phyloP scores from a whole-genome alignment of 176 grass and related monocot genomes.

The Musa schizocarpa region DNA sequence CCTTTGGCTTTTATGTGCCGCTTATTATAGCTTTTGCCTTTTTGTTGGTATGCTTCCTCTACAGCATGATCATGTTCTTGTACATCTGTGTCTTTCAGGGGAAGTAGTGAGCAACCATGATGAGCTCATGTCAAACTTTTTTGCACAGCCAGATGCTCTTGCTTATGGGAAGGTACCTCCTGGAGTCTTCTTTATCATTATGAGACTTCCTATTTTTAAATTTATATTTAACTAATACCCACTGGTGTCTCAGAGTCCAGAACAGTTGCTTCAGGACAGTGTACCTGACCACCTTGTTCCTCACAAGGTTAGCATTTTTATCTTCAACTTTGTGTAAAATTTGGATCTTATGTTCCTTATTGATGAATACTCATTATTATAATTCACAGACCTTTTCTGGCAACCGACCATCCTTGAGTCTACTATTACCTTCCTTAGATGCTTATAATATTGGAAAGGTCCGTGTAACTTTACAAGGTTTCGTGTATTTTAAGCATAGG shows the following conservation, averaged over 20 bases:
- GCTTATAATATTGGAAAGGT: slow-evolving; percentile 93
- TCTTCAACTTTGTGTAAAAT: background rate
- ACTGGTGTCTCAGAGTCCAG: slow-evolving; percentile 50
- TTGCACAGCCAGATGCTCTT: slow-evolving; percentile 98
- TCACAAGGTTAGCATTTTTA: slow-evolving; percentile 58
- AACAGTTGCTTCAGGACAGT: slow-evolving; percentile 59
- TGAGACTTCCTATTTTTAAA: slow-evolving; percentile 12
- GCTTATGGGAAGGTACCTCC: slow-evolving; percentile 84
- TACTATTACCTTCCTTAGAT: slow-evolving; percentile 61
- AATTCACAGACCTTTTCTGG: slow-evolving; percentile 69
- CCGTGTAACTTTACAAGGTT: background rate
- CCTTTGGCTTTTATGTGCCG: background rate
- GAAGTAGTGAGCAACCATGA: slow-evolving; percentile 96
- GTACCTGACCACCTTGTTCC: slow-evolving; percentile 68
- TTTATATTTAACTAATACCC: slow-evolving; percentile 6
- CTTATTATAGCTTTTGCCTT: background rate
- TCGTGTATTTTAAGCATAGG: background rate
- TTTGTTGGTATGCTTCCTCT: background rate
- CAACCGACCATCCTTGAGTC: slow-evolving; percentile 77
- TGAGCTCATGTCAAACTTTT: slow-evolving; percentile 98
- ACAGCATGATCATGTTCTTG: slow-evolving; percentile 5
- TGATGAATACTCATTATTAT: slow-evolving; percentile 6
- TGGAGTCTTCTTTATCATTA: slow-evolving; percentile 14
- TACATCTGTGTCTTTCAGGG: slow-evolving; percentile 31
- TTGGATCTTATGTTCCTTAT: slow-evolving; percentile 11